These are phyloP conservation scores for Wickerhamiella alocasiicola DNA, from an alignment of 805 yeast species.

Conservation along the genomic window DNA sequence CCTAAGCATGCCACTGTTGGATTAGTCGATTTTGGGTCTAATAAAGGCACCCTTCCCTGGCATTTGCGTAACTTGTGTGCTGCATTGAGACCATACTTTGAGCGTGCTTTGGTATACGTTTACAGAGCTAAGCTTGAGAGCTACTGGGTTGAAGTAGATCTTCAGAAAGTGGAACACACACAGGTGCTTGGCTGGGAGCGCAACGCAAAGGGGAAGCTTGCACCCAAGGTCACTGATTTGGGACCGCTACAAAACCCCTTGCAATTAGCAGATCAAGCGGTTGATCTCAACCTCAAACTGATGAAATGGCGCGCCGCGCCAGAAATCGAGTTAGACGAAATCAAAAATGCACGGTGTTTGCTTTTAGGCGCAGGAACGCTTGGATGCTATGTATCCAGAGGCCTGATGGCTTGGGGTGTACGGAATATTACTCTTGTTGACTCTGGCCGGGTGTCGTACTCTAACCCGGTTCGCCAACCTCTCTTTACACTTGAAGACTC, in stretches of 20 bases:
- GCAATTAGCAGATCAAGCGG: slow-evolving; percentile 79
- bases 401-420: slow-evolving; percentile 90
- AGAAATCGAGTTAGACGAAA: slow-evolving; percentile 50
- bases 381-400: slow-evolving; percentile 83
- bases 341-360: slow-evolving; percentile 51
- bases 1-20: slow-evolving; percentile 10
- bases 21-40: slow-evolving; percentile 16
- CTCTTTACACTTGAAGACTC: slow-evolving; percentile 74
- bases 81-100: slow-evolving; percentile 29
- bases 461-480: slow-evolving; percentile 94
- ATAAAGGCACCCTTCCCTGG: slow-evolving; percentile 32
- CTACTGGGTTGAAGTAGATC: slow-evolving; percentile 22
- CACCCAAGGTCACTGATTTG: slow-evolving; percentile 74
- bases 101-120: slow-evolving; percentile 30
- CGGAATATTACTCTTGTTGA: slow-evolving; percentile 77
- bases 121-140: slow-evolving; percentile 27
- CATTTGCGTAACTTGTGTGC: slow-evolving; percentile 48
- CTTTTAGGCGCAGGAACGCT: slow-evolving; percentile 94
- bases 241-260: slow-evolving; percentile 71
- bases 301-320: slow-evolving; percentile 98
- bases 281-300: slow-evolving; percentile 74
- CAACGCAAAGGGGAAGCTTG: slow-evolving; percentile 51
- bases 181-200: slow-evolving; percentile 84
- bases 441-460: slow-evolving; percentile 74
- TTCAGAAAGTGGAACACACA: slow-evolving; percentile 22